phyloP scores from a whole-genome alignment of 495 filamentous ascomycete species.

The Cercophora newfieldiana region DNA sequence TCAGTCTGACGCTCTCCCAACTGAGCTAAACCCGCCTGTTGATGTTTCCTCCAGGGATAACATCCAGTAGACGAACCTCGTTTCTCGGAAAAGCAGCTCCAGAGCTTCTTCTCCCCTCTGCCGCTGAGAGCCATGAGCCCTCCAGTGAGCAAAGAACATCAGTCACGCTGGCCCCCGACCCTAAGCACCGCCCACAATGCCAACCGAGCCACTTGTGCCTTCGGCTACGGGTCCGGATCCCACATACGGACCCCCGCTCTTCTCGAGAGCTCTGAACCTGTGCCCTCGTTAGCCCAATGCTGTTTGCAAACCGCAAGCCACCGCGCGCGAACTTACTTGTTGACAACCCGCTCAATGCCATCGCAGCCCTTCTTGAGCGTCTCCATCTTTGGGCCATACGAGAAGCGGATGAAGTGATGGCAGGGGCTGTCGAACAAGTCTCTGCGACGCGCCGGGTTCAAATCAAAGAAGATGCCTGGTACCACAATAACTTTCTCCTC shows the following conservation, averaged over 20 bases:
- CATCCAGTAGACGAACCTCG: too few relatives aligned
- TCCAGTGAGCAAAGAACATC: neutral
- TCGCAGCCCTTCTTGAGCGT: constrained; percentile 79
- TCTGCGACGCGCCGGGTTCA: constrained; percentile 85
- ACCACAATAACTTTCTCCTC: constrained; percentile 94
- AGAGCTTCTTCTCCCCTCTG: too few relatives aligned
- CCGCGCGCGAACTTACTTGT: constrained; percentile 48
- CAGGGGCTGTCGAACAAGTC: constrained; percentile 95
- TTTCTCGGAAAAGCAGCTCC: too few relatives aligned
- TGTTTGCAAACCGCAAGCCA: neutral
- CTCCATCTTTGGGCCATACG: constrained; percentile 92
- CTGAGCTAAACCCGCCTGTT: too few relatives aligned
- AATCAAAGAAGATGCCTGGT: constrained; percentile 87
- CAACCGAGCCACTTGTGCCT: neutral
- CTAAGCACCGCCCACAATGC: neutral
- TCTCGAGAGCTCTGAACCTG: constrained; percentile 1
- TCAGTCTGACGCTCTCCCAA: constrained; percentile 11
- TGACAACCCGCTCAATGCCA: constrained; percentile 81
- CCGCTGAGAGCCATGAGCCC: neutral
- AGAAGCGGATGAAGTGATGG: constrained; percentile 91
- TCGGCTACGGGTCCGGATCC: neutral
- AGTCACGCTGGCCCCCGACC: neutral
- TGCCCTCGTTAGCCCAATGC: neutral
- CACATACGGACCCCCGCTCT: neutral
- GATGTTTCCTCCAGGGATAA: too few relatives aligned